A percentile compares a stretch with the other conserved stretches of the same genome.
Evolutionary conservation across 257 asterid species (phyloP).

Genomic region (Rubia yunnanensis): DNA sequence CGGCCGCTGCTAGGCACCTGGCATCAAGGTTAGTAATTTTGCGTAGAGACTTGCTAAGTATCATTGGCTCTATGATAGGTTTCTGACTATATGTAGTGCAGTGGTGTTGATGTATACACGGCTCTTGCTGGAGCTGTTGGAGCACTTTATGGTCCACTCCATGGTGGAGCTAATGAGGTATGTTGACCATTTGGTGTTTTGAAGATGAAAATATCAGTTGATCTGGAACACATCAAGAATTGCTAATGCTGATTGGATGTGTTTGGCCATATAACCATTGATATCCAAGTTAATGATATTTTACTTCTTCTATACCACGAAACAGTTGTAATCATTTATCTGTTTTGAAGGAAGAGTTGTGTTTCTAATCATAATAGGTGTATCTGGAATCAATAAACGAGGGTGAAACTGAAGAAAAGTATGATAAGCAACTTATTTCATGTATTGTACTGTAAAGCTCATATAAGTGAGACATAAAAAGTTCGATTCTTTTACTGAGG

Average conservation of each 20-base stretch:
- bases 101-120: conserved; percentile 98
- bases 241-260: background rate
- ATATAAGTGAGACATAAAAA: background rate
- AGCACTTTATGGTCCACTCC: conserved; percentile 98
- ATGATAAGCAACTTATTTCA: background rate
- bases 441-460: background rate
- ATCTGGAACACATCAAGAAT: background rate
- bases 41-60: background rate
- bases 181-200: background rate
- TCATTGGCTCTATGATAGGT: conserved; percentile 5
- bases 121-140: conserved; percentile 99
- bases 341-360: background rate
- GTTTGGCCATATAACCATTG: background rate
- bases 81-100: conserved; percentile 27
- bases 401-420: background rate
- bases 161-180: conserved; percentile 99
- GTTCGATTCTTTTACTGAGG: background rate
- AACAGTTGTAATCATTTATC: background rate
- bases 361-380: background rate
- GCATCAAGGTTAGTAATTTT: conserved; percentile 68
- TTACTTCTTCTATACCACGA: background rate
- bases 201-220: background rate
- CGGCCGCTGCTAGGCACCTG: conserved; percentile 98
- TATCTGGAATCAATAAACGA: background rate
- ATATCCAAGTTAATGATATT: background rate